Evolutionary conservation across 192 early-diverging fungal species (phyloP).

Genomic region (Coemansia sp.): DNA sequence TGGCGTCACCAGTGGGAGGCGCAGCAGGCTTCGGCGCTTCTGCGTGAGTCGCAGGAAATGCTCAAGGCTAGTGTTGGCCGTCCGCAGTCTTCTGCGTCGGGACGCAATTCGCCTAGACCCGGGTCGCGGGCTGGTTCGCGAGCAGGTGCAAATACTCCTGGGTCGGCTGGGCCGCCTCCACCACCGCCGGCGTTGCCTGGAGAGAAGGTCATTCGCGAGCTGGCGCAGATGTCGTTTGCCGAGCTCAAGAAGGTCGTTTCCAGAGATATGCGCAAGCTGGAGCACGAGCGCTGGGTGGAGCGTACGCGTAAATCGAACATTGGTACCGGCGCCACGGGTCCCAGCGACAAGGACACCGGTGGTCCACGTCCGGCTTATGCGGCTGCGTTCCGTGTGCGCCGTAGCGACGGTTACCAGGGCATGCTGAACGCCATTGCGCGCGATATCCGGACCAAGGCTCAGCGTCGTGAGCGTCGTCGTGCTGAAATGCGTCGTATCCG

Average conservation of each 20-base stretch:
- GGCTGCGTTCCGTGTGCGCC: conserved; percentile 53
- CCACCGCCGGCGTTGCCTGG: conserved; percentile 49
- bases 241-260: conserved; percentile 81
- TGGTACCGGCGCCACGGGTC: conserved; percentile 33
- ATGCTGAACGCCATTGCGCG: conserved; percentile 91
- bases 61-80: conserved; percentile 9
- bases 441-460: conserved; percentile 91
- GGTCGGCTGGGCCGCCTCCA: conserved; percentile 14
- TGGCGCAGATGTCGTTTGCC: conserved; percentile 67
- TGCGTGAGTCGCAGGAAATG: conserved; percentile 53
- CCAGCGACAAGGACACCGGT: neutral
- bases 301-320: conserved; percentile 58
- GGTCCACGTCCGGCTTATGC: conserved; percentile 48
- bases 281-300: conserved; percentile 71
- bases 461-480: conserved; percentile 74
- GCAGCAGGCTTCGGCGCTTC: conserved; percentile 45
- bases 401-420: conserved; percentile 84
- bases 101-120: conserved; percentile 40
- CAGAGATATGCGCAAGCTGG: conserved; percentile 81
- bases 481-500: conserved; percentile 74
- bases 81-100: conserved; percentile 35
- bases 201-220: conserved; percentile 58
- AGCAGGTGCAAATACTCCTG: conserved; percentile 8
- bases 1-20: conserved; percentile 57
- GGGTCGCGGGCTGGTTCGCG: conserved; percentile 3